Base-by-base conservation (phyloP, 768 basidiomycete species). In the Hygrophorus russula region DNA sequence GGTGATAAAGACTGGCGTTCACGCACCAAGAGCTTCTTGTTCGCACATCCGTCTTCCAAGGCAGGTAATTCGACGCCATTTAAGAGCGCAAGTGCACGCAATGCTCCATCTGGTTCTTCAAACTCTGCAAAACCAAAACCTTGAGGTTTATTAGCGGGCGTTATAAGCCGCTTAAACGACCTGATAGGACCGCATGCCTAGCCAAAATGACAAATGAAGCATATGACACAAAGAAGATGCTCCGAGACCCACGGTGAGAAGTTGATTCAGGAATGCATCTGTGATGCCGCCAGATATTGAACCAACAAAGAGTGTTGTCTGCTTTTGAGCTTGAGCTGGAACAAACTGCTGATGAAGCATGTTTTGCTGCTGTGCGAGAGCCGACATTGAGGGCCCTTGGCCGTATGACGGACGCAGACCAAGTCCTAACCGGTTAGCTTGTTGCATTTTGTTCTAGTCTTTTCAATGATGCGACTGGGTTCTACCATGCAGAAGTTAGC, bases 81-180 rank as follows among this genome's bases (percentile, higher is more conserved):
- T 46, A 74, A 53, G 14, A 73, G 50, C 34, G 80, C 52, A 34
- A 73, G 45, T 3, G 73, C 88, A 48, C 93, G 73, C 48, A 93
- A 63, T 3, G 96, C 92, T 47, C 83, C 80, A 58, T 93, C 87
- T 11, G 94, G 89, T 43, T 93, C 93, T 58, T 93, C 87, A 57
- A 77, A 98, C 59, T 94, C 88, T 39, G 90, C 94, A 62, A 98
- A 99, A 8, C 93, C 96, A 57, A 98, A 98, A 2, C 90, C 91
- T 66, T 93, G 88, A 5, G 93, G 86, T 60, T 93, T 89, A 55
- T 93, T 89, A 13, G 86, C 81, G 18, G 91, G 88, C 1, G 91
- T 93, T 36, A 88, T 86, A 17, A 93, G 78, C 12, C 93, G 82
- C 53, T 93, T 97, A 66, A 99, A 87, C 0, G 87, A 89, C 47